Conservation (phyloP, 495 filamentous ascomycete genomes). For the Lasiosphaeriaceae sp. region DNA sequence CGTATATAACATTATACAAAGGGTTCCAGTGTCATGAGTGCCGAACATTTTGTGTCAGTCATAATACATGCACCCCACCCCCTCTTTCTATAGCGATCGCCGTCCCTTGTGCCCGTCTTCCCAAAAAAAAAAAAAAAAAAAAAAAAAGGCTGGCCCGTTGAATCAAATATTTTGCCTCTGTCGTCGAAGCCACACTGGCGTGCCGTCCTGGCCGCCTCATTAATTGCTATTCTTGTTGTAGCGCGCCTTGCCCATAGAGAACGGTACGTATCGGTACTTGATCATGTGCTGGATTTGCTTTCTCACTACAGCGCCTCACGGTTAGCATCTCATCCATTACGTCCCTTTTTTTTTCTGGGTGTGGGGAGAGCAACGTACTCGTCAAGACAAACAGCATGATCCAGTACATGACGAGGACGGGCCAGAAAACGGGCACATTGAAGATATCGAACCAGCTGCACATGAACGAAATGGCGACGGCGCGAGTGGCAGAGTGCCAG, state of each 20-base stretch:
- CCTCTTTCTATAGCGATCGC: background rate
- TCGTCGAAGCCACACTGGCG: background rate
- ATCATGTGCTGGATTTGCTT: conserved; percentile 99
- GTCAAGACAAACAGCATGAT: conserved; percentile 91
- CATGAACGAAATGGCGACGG: conserved; percentile 75
- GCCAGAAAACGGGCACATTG: conserved; percentile 98
- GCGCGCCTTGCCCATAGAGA: conserved; percentile 85
- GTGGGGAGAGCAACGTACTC: conserved; percentile 58
- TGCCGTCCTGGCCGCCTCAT: background rate
- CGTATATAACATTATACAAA: conserved; percentile 12
- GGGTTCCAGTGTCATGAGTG: conserved; percentile 15
- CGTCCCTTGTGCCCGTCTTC: background rate
- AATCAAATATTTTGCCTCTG: background rate
- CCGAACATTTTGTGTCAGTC: conserved; percentile 7
- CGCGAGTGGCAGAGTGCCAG: conserved; percentile 92
- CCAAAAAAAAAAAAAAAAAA: no score
- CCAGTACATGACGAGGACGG: conserved; percentile 97
- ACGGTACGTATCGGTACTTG: conserved; percentile 98
- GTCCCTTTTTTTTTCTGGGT: background rate
- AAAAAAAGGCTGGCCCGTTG: no score
- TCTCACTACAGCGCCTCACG: conserved; percentile 59
- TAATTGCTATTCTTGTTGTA: conserved; percentile 58
- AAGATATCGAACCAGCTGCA: conserved; percentile 93
- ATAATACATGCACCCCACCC: conserved; percentile 15
- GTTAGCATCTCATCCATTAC: conserved; percentile 25